Conservation (phyloP, 306 rosid species). For the Medicago lupulina region DNA sequence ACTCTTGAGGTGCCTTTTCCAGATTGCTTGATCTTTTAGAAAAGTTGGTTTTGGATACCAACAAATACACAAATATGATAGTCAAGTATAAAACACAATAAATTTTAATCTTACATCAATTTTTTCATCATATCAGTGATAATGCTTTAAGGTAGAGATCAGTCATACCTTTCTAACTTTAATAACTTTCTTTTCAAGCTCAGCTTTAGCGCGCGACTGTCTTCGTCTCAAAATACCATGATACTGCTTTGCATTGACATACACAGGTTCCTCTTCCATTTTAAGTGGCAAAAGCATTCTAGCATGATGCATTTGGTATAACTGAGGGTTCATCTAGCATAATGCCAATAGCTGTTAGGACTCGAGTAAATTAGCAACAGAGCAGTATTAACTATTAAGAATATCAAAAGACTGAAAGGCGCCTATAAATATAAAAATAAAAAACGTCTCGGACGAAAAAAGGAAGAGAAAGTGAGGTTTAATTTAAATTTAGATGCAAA, state of each 20-base stretch:
- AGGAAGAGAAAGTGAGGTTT: too few species aligned
- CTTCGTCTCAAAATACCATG: slow-evolving; percentile 91
- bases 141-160: background rate
- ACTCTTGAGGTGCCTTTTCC: background rate
- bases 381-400: background rate
- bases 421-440: too few species aligned
- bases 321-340: slow-evolving; percentile 66
- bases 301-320: slow-evolving; percentile 69
- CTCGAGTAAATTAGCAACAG: slow-evolving; percentile 11
- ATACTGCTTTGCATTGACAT: slow-evolving; percentile 93
- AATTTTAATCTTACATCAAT: background rate
- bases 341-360: slow-evolving; percentile 39
- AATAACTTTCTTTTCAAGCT: slow-evolving; percentile 71
- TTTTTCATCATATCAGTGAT: background rate
- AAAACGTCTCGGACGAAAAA: too few species aligned
- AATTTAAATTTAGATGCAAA: too few species aligned
- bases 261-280: slow-evolving; percentile 92
- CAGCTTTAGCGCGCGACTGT: slow-evolving; percentile 91
- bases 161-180: slow-evolving; percentile 75
- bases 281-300: slow-evolving; percentile 89
- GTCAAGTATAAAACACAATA: background rate
- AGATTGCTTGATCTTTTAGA: background rate
- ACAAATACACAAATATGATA: background rate
- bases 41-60: background rate
- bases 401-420: too few species aligned